Conservation (phyloP, 257 asterid species). For the Plantago major region DNA sequence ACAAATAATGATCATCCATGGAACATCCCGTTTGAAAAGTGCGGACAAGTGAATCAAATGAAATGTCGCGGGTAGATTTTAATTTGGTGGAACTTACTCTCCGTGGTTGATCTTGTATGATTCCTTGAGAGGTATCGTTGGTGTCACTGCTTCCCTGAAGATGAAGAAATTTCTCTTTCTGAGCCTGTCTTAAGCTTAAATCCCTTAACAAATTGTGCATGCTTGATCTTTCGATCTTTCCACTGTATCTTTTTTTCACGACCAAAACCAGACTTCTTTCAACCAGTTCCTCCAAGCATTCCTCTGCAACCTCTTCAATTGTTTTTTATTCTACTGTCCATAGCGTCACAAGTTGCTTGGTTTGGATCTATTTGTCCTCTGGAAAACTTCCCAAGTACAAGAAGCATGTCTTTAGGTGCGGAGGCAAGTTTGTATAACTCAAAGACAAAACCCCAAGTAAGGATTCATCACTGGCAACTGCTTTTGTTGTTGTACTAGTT, state of each 20-base stretch:
- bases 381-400: slow-evolving; percentile 5
- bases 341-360: neutral
- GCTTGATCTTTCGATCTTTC: neutral
- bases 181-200: neutral
- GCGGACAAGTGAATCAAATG: too few relatives aligned
- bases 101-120: too few relatives aligned
- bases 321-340: neutral
- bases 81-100: neutral
- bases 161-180: slow-evolving; percentile 4
- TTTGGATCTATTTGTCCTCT: neutral
- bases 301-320: slow-evolving; percentile 6
- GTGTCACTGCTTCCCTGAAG: neutral
- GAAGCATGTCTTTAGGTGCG: slow-evolving; percentile 5
- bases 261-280: neutral
- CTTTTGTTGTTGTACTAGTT: neutral
- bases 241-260: neutral
- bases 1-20: too few relatives aligned
- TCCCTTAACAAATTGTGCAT: neutral
- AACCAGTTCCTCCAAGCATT: slow-evolving; percentile 2
- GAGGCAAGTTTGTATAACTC: slow-evolving; percentile 5
- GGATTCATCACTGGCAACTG: neutral
- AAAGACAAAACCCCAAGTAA: neutral
- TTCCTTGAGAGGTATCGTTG: neutral
- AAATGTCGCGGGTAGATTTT: too few relatives aligned
- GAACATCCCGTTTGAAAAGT: neutral